Base-by-base conservation (phyloP, 345 rosid genomes). In the Brassica carinata region DNA sequence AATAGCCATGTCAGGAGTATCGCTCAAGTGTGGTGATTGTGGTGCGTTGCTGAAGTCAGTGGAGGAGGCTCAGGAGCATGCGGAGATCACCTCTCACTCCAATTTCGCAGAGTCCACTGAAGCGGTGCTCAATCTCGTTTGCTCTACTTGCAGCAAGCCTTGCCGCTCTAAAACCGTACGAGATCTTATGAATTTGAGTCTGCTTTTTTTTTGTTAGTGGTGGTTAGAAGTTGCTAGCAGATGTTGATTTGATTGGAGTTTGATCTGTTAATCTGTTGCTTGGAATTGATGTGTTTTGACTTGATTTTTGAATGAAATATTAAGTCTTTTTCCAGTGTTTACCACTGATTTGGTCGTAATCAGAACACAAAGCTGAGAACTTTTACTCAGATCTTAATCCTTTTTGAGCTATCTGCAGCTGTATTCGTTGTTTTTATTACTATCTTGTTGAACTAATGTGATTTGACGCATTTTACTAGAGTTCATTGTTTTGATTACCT, bases 61-160 rank as follows among this genome's bases (percentile, higher is more conserved):
- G 40, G 84, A 90, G 85, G 99, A 96, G 79, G 99, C 97, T 13
- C 96, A 91, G 71, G 97, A 92, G 75, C 99, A 96, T 48, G 98
- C 98, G 4, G 98, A 96, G 88, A 91, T 93, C 62, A 96, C 98
- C 8, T 89, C 98, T 48, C 99, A 96, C 88, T 92, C 97, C 86
- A 92, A 96, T 83, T 96, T 96, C 87, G 84, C 95, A 4, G 99
- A 96, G 79, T 96, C 99, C 68, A 93, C 98, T 40, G 98, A 96
- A 73, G 92, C 97, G 53, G 97, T 96, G 61, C 99, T 96, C 86
- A 93, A 93, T 81, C 92, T 96, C 81, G 86, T 92, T 68, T 96
- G 99, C 83, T 65, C 87, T 34, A 27, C 88, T 66, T 93, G 98
- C 63, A 87, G 83, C 78, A 96, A 96, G 78, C 98, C 99, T 38